Conservation (phyloP, 2,329 filamentous ascomycete species). For the Aureobasidium sp. region DNA sequence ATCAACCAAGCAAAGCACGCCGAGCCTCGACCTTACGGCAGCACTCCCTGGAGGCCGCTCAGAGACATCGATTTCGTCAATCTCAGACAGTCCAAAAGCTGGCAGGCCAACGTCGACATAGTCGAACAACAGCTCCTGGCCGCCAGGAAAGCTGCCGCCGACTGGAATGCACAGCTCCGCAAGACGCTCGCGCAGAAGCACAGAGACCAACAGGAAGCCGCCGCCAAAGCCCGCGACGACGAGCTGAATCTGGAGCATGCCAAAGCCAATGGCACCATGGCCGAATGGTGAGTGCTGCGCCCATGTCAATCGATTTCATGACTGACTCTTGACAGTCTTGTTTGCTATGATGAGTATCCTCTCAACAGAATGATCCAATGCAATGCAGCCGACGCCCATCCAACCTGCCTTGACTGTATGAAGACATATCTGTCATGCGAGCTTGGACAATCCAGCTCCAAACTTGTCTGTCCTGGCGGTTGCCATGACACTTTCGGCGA, state of each 20-base stretch:
- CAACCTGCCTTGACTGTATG: conserved; percentile 65
- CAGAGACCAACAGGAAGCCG: conserved; percentile 23
- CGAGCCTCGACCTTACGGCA: conserved; percentile 4
- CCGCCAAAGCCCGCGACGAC: neutral
- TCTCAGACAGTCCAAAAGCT: neutral
- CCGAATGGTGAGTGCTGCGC: conserved; percentile 46
- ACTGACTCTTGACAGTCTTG: neutral
- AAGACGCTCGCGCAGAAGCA: conserved; percentile 21
- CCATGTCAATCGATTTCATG: neutral
- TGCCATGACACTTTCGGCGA: conserved; percentile 57
- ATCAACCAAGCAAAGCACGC: conserved; percentile 23
- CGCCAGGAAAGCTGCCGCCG: conserved; percentile 26
- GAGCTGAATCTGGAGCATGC: conserved; percentile 30
- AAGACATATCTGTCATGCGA: conserved; percentile 58
- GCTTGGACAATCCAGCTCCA: conserved; percentile 62
- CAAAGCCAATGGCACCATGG: conserved; percentile 42
- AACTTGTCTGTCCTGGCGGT: conserved; percentile 63
- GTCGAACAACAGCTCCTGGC: conserved; percentile 30
- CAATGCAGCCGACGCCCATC: conserved; percentile 50
- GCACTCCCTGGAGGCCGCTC: neutral
- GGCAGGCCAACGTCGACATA: neutral
- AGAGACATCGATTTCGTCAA: neutral
- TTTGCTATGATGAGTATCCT: conserved; percentile 63
- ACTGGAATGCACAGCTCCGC: conserved; percentile 20
- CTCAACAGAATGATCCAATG: conserved; percentile 65